Percentiles rank a stretch among this genome's conserved stretches.
These are phyloP conservation scores for Macrolepiota albuminosa DNA, from an alignment of 768 basidiomycete genomes.

Conservation along the genomic window DNA sequence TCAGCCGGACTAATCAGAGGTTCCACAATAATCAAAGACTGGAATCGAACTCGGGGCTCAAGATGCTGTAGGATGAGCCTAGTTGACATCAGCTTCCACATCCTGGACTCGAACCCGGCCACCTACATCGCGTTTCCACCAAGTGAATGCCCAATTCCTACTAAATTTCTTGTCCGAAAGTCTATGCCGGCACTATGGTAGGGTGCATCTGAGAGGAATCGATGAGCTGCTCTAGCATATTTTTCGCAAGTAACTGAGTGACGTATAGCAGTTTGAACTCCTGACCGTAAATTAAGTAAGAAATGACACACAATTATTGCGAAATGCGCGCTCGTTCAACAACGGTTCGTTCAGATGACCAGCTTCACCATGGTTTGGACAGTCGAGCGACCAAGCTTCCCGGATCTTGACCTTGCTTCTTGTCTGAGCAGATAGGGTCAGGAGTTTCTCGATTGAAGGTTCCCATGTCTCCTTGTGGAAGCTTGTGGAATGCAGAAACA, in stretches of 20 bases:
- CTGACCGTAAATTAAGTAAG: neutral
- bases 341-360: slow-evolving; percentile 46
- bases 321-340: slow-evolving; percentile 38
- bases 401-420: slow-evolving; percentile 31
- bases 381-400: slow-evolving; percentile 67
- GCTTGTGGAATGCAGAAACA: slow-evolving; percentile 66
- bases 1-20: slow-evolving; percentile 57
- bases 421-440: slow-evolving; percentile 24
- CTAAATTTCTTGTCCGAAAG: slow-evolving; percentile 44
- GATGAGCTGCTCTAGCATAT: slow-evolving; percentile 55
- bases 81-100: neutral
- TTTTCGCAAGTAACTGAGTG: slow-evolving; percentile 55
- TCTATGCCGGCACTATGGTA: slow-evolving; percentile 36
- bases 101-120: neutral
- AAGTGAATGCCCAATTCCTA: slow-evolving; percentile 67
- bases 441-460: slow-evolving; percentile 48
- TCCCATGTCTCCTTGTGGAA: slow-evolving; percentile 78
- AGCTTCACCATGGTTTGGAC: slow-evolving; percentile 69
- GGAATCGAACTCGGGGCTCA: slow-evolving; percentile 39
- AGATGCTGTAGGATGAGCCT: slow-evolving; percentile 54
- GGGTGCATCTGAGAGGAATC: slow-evolving; percentile 44
- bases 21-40: slow-evolving; percentile 55
- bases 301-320: slow-evolving; percentile 37
- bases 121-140: slow-evolving; percentile 63
- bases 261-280: neutral